These are phyloP conservation scores for Septoria petroselini DNA, from an alignment of 2,329 filamentous ascomycete genomes.

Conservation along the genomic window DNA sequence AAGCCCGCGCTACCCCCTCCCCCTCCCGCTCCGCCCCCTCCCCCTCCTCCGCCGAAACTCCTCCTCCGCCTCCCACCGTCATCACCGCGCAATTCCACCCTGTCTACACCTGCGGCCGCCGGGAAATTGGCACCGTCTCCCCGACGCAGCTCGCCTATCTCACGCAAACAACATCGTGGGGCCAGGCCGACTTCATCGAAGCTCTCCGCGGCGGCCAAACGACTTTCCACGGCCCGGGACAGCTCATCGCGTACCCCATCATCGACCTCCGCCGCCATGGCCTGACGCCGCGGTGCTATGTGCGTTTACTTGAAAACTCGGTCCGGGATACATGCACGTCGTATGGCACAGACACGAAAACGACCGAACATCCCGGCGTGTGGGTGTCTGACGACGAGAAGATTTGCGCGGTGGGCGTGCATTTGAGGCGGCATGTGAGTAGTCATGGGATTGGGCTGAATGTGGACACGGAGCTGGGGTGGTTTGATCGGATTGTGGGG, in stretches of 20 bases:
- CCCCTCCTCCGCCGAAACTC: slow-evolving; percentile 47
- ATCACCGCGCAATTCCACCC: slow-evolving; percentile 79
- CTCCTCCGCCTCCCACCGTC: slow-evolving; percentile 55
- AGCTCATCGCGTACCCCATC: slow-evolving; percentile 88
- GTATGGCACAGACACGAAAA: slow-evolving; percentile 61
- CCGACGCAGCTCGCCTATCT: slow-evolving; percentile 45
- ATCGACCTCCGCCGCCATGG: slow-evolving; percentile 70
- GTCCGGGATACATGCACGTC: slow-evolving; percentile 63
- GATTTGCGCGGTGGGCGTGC: slow-evolving; percentile 89
- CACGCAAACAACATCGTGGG: slow-evolving; percentile 34
- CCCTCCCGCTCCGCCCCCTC: slow-evolving; percentile 47
- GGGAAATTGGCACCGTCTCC: slow-evolving; percentile 59
- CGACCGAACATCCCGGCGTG: slow-evolving; percentile 76
- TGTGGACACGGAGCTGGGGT: slow-evolving; percentile 61
- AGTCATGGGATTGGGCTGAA: slow-evolving; percentile 83
- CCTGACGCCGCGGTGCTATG: slow-evolving; percentile 71
- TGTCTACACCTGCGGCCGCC: slow-evolving; percentile 85
- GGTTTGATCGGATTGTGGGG: slow-evolving; percentile 75
- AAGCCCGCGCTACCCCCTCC: slow-evolving; percentile 48
- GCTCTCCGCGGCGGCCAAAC: slow-evolving; percentile 84
- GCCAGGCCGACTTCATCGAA: slow-evolving; percentile 60
- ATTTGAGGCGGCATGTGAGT: slow-evolving; percentile 77
- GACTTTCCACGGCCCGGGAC: slow-evolving; percentile 93
- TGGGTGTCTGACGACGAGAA: slow-evolving; percentile 65
- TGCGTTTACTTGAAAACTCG: slow-evolving; percentile 71